Evolutionary conservation across 1,139 yeast genomes (phyloP), one percentile per base, ranked within the genome.

Genomic region (Lodderomyces pseudojiufengensis): DNA sequence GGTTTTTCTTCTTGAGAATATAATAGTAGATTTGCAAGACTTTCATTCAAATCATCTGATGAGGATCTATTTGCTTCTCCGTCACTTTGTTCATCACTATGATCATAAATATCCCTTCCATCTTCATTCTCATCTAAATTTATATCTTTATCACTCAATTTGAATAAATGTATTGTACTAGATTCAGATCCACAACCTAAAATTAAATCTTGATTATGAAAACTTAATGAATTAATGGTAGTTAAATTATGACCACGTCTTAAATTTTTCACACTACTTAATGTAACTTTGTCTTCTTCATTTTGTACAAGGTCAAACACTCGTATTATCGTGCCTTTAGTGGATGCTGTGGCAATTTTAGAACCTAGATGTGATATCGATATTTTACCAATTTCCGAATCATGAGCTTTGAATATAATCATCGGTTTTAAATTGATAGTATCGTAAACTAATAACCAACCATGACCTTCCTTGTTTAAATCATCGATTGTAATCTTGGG

Each of bases 181-280:
- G 80, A 76, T 38, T 76, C 80, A 2, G 86, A 80, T 1, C 80
- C 78, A 47, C 84, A 80, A 0, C 80, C 84, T n/a, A 84, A 52
- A 2, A 80, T 55, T 1, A 68, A 55, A 18, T 71, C 63, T 38
- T 71, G 76, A 23, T 57, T 48, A 45, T 75, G 78, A 54, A 84
- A 81, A 15, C 66, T 63, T 35, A 84, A 57, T 7, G 77, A 70
- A 33, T 73, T 70, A 24, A 84, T 69, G n/a, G 55, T 55, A 2
- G 84, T 77, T 8, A 73, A 63, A 43, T 83, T 75, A 36, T 83
- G 79, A 0, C 94, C 94, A 37, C 94, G 64, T 46, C 92, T 67
- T 44, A 81, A 76, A 49, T 80, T 84, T 20, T 65, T 65, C 2
- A 75, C 57, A 37, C 62, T 61, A 8, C 50, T 45, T 9, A 68